Conservation (phyloP, 1,139 yeast species). For the Debaryomycetaceae sp. region DNA sequence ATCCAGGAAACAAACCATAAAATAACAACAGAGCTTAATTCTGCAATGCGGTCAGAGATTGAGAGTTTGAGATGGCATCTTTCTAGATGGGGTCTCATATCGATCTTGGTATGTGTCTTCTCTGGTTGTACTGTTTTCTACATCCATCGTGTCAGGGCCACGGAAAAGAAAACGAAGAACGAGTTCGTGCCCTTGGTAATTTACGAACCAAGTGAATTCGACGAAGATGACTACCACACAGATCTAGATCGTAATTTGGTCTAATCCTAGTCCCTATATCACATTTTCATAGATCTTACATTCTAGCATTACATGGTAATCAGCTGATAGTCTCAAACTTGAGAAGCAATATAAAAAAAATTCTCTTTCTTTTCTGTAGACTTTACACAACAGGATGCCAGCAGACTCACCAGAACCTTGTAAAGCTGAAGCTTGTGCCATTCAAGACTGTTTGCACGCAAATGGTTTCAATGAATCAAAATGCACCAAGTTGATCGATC, state of each 20-base stretch:
- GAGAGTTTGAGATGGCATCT: conserved; percentile 93
- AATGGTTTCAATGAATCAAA: conserved; percentile 59
- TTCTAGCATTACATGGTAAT: background rate
- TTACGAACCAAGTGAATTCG: conserved; percentile 48
- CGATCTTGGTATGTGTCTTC: conserved; percentile 47
- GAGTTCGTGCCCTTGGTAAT: conserved; percentile 46
- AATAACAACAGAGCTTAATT: conserved; percentile 76
- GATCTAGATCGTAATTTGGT: conserved; percentile 30
- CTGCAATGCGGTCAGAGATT: conserved; percentile 81
- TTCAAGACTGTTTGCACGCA: conserved; percentile 58
- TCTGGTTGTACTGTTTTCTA: conserved; percentile 44
- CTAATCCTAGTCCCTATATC: conserved; percentile 3
- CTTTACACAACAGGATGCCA: conserved; percentile 3
- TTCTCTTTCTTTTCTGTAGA: background rate
- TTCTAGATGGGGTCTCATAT: conserved; percentile 78
- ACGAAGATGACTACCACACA: conserved; percentile 47
- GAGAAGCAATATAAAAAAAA: no score
- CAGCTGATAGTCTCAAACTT: no score
- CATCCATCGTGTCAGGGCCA: conserved; percentile 27
- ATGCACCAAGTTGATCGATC: conserved; percentile 58
- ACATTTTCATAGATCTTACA: no score
- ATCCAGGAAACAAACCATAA: conserved; percentile 85
- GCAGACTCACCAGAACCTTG: conserved; percentile 42
- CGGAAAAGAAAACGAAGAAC: conserved; percentile 22
- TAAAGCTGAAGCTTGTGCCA: conserved; percentile 66